These are phyloP conservation scores for Macroventuria anomochaeta DNA, from an alignment of 2,329 filamentous ascomycete species.

Conservation along the genomic window DNA sequence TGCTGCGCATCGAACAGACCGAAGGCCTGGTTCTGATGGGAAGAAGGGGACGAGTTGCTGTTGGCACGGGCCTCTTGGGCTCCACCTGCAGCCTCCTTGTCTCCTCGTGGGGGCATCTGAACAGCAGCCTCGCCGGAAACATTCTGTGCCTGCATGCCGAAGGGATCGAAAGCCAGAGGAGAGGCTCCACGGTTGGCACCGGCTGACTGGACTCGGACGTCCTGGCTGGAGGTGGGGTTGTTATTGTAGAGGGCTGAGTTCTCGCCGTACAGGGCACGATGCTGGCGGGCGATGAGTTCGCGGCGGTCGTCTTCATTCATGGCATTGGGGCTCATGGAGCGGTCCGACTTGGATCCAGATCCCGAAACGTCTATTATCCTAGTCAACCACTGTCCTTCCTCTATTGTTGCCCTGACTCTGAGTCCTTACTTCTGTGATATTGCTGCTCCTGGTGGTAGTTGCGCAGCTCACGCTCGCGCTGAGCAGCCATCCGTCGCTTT, in stretches of 20 bases:
- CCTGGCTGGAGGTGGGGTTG: conserved; percentile 71
- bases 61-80: conserved; percentile 73
- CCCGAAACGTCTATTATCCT: conserved; percentile 73
- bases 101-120: conserved; percentile 58
- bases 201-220: conserved; percentile 65
- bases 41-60: conserved; percentile 84
- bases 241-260: conserved; percentile 71
- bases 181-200: conserved; percentile 74
- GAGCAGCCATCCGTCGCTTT: conserved; percentile 98
- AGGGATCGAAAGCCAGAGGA: conserved; percentile 79
- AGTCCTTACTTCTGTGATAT: conserved; percentile 98
- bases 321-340: conserved; percentile 80
- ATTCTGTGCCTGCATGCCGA: conserved; percentile 59
- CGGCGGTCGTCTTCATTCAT: conserved; percentile 97
- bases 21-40: conserved; percentile 61
- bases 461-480: conserved; percentile 97
- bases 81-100: conserved; percentile 53
- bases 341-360: conserved; percentile 80
- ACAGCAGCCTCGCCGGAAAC: conserved; percentile 59
- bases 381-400: conserved; percentile 52
- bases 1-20: conserved; percentile 65
- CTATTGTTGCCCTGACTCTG: conserved; percentile 73
- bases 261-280: conserved; percentile 89
- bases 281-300: conserved; percentile 93
- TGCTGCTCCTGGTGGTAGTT: conserved; percentile 99